Base-by-base conservation (phyloP, 331 rosid genomes). In the Cydonia oblonga region DNA sequence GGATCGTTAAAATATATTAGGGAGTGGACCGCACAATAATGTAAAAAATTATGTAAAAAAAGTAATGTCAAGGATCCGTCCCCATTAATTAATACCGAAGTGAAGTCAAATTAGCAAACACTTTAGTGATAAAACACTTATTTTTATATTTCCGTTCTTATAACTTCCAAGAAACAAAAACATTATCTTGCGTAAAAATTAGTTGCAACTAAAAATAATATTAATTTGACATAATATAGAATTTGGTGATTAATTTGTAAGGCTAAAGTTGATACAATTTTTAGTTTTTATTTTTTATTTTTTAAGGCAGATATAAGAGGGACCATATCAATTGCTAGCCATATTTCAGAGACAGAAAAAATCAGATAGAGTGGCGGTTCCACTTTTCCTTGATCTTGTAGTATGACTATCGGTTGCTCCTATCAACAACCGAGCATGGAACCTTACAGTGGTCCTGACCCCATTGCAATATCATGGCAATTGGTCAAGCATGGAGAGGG, bases 351-450 rank as follows among this genome's bases (percentile, higher is more conserved):
- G 59, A 59, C 29, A 19, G 42, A 26, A 70, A 70, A 60, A 75
- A 51, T 64, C 58, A 71, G 78, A 71, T 56, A 68, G 32, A 38
- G 62, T 46, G 40, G 24, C 58, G 73, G 71, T 38, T 35, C 80
- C 54, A 65, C 78, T 16, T 24, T 4, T 60, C 15, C 46, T 18
- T 6, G 73, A 70, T 54, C 66, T 38, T 64, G 28, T 29, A 63
- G 56, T 71, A 77, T 70, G 49, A 42, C 52, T 26, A 26, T 60
- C n/a, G 68, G 60, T 60, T 19, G 68, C 52, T 72, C 59, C 76
- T 26, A 61, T 8, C 71, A 83, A 73, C 78, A 68, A 80, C 62
- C 78, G 53, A 64, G 66, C 83, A 74, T 38, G 81, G 65, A 63
- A 38, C 70, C 26, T 74, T 46, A 24, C 14, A 9, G 68, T 40